Conservation (phyloP, 2,329 filamentous ascomycete genomes). For the Microsporum canis region DNA sequence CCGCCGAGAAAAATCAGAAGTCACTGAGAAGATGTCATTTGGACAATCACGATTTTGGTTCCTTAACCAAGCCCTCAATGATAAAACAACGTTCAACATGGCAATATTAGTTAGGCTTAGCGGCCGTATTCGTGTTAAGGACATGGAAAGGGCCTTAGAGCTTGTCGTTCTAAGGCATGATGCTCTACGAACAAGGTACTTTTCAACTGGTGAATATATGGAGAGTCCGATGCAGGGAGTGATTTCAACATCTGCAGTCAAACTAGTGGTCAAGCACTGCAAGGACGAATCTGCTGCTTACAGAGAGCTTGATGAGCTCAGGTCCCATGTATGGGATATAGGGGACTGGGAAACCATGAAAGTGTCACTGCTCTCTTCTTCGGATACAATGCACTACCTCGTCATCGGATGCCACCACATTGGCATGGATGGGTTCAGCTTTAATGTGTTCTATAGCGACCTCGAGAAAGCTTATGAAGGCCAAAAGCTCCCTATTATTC, state of each 20-base stretch:
- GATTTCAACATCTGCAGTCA: neutral
- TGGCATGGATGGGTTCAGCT: constrained; percentile 39
- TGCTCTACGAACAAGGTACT: constrained; percentile 25
- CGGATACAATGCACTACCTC: constrained; percentile 26
- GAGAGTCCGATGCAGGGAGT: constrained; percentile 8
- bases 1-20: neutral
- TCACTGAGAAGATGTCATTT: constrained; percentile 23
- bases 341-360: constrained; percentile 24
- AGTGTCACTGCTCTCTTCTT: constrained; percentile 9
- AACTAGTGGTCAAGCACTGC: neutral
- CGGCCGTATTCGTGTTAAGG: constrained; percentile 23
- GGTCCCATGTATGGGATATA: constrained; percentile 30
- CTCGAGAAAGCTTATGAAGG: constrained; percentile 33
- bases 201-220: constrained; percentile 13
- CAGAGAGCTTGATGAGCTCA: constrained; percentile 16
- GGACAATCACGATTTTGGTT: constrained; percentile 32
- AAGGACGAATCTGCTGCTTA: neutral
- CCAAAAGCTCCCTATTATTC: constrained; percentile 18
- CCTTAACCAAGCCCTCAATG: constrained; percentile 15
- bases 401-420: constrained; percentile 42
- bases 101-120: constrained; percentile 23
- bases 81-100: constrained; percentile 34
- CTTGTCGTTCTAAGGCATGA: constrained; percentile 23
- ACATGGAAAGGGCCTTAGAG: constrained; percentile 27
- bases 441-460: constrained; percentile 35